Evolutionary conservation across 305 asterid genomes (phyloP), one percentile per base, ranked within the genome.

Genomic region (Fraxinus sp.): DNA sequence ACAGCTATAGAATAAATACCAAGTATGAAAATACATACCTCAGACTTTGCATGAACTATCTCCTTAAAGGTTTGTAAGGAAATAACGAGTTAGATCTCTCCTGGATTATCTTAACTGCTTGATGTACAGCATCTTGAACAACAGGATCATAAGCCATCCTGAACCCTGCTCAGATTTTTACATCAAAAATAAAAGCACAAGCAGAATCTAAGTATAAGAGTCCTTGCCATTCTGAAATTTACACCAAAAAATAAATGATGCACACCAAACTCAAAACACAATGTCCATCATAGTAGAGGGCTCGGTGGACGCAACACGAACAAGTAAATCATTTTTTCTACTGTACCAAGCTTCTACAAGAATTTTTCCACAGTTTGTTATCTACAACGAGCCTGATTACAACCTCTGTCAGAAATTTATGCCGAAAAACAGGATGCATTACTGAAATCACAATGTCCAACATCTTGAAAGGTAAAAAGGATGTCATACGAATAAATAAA

Each of bases 41-140:
- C 97, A 62, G 94, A 96, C 74, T 91, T 92, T 9, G 97, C 97
- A 86, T 92, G 90, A 86, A 92, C 81, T n/a, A 93, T 85, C 90
- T 91, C 96, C 43, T 75, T 83, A 22, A 1, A 52, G 92, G 97
- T 83, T 89, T 90, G 74, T 90, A 93, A 35, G 97, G 94, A 10
- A 90, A 77, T 37, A 95, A 76, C 0, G 98, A 93, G 89, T 95
- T 93, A 16, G 97, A 93, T 86, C 95, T 87, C 90, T 89, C 86
- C 88, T 92, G 98, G 77, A 94, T 93, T 9, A 91, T 88, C 83
- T 85, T 86, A 33, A 94, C 85, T 77, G 94, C 98, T 83, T 92
- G 98, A 73, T 90, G 66, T 43, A 97, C 98, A 28, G 97, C 98
- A 87, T 94, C 98, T 83, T 89, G 90, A 77, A 94, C 92, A 75